Conservation (phyloP, 805 yeast genomes). For the Candida boleticola region DNA sequence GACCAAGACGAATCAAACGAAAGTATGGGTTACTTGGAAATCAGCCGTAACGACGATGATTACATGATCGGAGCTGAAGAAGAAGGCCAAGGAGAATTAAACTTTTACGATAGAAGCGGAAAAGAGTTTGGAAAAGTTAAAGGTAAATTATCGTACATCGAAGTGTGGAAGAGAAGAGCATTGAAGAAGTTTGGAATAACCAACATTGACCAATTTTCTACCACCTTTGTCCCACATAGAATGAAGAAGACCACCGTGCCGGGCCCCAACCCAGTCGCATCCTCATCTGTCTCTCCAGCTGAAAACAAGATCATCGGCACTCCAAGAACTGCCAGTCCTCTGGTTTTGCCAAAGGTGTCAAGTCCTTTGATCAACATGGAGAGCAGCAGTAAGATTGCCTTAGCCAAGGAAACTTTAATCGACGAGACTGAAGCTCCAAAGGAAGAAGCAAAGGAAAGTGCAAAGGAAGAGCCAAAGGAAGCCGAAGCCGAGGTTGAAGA, state of each 20-base stretch:
- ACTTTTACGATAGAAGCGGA: constrained; percentile 34
- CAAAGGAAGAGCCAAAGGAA: neutral
- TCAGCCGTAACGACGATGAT: constrained; percentile 36
- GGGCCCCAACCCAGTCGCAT: neutral
- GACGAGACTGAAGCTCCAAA: constrained; percentile 19
- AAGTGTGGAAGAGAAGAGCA: constrained; percentile 40
- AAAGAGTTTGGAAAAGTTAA: constrained; percentile 32
- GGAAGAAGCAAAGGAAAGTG: constrained; percentile 7
- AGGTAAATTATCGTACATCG: constrained; percentile 36
- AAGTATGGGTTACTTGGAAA: constrained; percentile 34
- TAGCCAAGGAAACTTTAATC: constrained; percentile 44
- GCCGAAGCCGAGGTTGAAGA: constrained; percentile 6
- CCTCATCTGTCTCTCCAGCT: neutral
- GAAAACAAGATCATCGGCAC: neutral
- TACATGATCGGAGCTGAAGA: constrained; percentile 45
- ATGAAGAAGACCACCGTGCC: constrained; percentile 10
- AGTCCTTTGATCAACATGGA: constrained; percentile 27
- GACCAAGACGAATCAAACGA: constrained; percentile 34
- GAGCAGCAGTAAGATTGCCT: constrained; percentile 23
- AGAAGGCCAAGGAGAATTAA: constrained; percentile 43
- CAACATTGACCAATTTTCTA: constrained; percentile 31
- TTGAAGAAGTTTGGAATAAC: constrained; percentile 38
- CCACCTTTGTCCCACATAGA: constrained; percentile 35
- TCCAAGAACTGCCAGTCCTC: constrained; percentile 1
- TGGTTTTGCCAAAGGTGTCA: constrained; percentile 2